These are phyloP conservation scores for Nannizziopsis barbatae DNA, from an alignment of 2,329 filamentous ascomycete species.

Conservation along the genomic window DNA sequence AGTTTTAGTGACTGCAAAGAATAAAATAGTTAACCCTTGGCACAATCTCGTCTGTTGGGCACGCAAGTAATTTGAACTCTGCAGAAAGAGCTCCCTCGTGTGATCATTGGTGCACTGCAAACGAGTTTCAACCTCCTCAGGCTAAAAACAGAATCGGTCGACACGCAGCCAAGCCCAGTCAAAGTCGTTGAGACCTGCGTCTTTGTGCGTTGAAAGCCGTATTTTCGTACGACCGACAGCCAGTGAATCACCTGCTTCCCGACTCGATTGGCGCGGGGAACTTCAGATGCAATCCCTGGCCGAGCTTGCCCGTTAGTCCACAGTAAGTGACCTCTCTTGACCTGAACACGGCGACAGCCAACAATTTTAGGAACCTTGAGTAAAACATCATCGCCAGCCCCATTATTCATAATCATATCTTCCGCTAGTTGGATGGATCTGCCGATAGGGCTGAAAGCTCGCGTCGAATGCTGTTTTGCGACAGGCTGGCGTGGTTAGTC, in stretches of 20 bases:
- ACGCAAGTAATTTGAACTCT: no score
- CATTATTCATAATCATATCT: neutral
- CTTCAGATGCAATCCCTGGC: neutral
- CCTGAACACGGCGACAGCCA: neutral
- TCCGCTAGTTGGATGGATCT: slow-evolving; percentile 5
- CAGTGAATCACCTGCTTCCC: neutral
- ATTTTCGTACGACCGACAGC: neutral
- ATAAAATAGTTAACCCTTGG: no score
- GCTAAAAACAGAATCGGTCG: no score
- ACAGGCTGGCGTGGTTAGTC: no score
- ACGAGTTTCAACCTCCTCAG: no score
- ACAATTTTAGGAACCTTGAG: neutral
- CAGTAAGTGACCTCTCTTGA: neutral
- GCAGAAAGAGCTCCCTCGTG: no score
- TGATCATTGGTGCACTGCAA: no score
- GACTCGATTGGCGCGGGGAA: neutral
- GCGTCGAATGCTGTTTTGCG: neutral
- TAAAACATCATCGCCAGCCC: neutral
- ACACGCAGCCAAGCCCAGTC: no score
- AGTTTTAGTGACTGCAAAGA: no score
- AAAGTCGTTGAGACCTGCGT: no score
- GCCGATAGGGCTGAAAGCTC: slow-evolving; percentile 9
- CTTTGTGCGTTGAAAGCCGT: neutral
- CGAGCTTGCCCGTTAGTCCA: neutral
- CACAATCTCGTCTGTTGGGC: no score